Base-by-base conservation (phyloP, 2,329 filamentous ascomycete species). In the Cytospora leucostoma region DNA sequence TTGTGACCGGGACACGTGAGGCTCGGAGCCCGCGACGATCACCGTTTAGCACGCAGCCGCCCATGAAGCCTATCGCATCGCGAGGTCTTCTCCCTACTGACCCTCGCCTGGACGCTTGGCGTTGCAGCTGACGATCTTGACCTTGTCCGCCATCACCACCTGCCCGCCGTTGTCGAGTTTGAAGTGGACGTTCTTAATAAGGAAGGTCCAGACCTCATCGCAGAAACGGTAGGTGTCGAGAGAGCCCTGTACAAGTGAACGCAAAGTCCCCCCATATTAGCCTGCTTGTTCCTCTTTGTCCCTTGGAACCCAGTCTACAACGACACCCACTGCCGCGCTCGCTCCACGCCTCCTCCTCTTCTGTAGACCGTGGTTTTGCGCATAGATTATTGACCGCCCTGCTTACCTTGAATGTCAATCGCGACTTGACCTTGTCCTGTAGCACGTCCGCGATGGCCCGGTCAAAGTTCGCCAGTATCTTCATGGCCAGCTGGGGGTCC, bases 191-290 rank as follows among this genome's bases (percentile, higher is more conserved):
- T 98, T 95, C 79, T 97, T 97, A 78, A 99, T 96, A 64, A 99
- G 85, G 77, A 99, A 99, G 1, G 95, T 99, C 95, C 95, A 99
- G 64, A 99, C 95, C 80, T 99, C 95, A 78, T 99, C 95, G 81
- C 95, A 99, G 84, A 99, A 99, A 70, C 95, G 90, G 81, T 99
- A 99, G 17, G 95, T 98, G 75, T 98, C 93, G 67, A 99, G 88
- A 74, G 96, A 95, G 55, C 95, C 95, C 94, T 97, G 71, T 64
- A 64, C 50, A 50, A 44, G 44, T 59, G 63, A 71, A 56, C 73
- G 65, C 62, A 19, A 63, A 19, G 15, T 32, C 19, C 34, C 33
- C 27, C 56, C 37, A 34, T 21, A 61, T 66, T 51, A 66, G 64
- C 59, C 37, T 59, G 47, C 13, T 52, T 59, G 3, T 37, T 5